Base-by-base conservation (phyloP, 345 rosid species). In the Erucastrum elatum region DNA sequence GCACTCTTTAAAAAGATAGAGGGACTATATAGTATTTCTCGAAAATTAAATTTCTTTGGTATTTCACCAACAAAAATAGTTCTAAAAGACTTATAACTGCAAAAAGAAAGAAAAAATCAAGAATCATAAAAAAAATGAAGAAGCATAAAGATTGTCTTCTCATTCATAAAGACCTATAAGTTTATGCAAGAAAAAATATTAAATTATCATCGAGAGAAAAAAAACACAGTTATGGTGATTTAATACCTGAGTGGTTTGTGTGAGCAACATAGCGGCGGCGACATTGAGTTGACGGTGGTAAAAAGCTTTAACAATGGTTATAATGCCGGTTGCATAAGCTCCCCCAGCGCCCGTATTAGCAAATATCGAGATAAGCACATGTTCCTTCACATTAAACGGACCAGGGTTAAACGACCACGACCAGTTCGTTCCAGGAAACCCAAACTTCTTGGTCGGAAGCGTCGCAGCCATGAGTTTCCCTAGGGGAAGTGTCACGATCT, bases 181-280 rank as follows among this genome's bases (percentile, higher is more conserved):
- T 34, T 34, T 34, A 34, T 34, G 37, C 37, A 34, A 34, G 37
- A 34, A 34, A 34, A 34, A 34, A 34, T 34, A 29, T 2, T 29
- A 29, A 29, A 29, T 2, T 34, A 34, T 34, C 37, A 34, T 34
- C 37, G 51, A 17, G 25, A 51, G 37, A 12, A 17, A 31, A 5
- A n/a, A 2, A 16, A n/a, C 29, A 21, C 0, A 51, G 75, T 12
- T 27, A 10, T 12, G 11, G 30, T 59, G n/a, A 25, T 13, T 4
- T 51, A 3, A 30, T 66, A 90, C 97, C 93, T 88, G 97, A 58
- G 96, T 89, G 3, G 97, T 88, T 78, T 87, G 91, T 8, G 84
- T 80, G 3, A 92, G 86, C 82, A 89, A 70, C 78, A 87, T 68
- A 0, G 84, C 84, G 8, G 82, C 82, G 31, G 75, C 49, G 31